Percentiles rank a stretch among this genome's conserved stretches.
phyloP scores from a whole-genome alignment of 2,329 filamentous ascomycete species.

The Hortaea werneckii region DNA sequence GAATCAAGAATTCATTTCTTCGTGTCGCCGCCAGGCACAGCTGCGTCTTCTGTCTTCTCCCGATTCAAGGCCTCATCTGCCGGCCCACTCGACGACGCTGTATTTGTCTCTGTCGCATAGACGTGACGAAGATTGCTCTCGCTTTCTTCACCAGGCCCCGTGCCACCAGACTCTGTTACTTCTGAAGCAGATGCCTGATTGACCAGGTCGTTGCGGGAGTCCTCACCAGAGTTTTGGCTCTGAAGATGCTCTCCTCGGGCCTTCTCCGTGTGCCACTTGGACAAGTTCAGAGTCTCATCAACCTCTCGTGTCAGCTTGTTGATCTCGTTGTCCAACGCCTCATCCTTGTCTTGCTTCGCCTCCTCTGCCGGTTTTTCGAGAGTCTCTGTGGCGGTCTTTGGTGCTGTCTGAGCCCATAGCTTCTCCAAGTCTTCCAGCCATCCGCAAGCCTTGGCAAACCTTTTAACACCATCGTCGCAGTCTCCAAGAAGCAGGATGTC shows the following conservation, averaged over 20 bases:
- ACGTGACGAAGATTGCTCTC: conserved; percentile 6
- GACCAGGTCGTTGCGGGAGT: background rate
- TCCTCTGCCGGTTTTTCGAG: conserved; percentile 17
- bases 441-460: conserved; percentile 67
- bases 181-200: background rate
- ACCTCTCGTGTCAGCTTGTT: conserved; percentile 49
- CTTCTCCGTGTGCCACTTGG: conserved; percentile 35
- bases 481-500: conserved; percentile 77
- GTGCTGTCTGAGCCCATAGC: conserved; percentile 59
- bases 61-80: background rate
- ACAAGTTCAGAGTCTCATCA: conserved; percentile 43
- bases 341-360: conserved; percentile 39
- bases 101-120: conserved; percentile 1
- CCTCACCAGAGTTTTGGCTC: too few species aligned
- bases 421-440: conserved; percentile 77
- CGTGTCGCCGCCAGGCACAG: background rate
- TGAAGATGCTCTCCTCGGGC: background rate
- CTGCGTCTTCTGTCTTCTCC: background rate
- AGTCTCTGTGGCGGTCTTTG: conserved; percentile 44
- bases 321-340: conserved; percentile 47
- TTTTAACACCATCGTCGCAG: conserved; percentile 72
- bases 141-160: background rate
- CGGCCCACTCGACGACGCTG: background rate
- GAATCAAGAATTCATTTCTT: background rate
- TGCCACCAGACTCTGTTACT: background rate